Percentiles rank a stretch among this genome's conserved stretches.
These are phyloP conservation scores for Rhodosporidiobolus sp. DNA, from an alignment of 768 basidiomycete species.

Conservation along the genomic window DNA sequence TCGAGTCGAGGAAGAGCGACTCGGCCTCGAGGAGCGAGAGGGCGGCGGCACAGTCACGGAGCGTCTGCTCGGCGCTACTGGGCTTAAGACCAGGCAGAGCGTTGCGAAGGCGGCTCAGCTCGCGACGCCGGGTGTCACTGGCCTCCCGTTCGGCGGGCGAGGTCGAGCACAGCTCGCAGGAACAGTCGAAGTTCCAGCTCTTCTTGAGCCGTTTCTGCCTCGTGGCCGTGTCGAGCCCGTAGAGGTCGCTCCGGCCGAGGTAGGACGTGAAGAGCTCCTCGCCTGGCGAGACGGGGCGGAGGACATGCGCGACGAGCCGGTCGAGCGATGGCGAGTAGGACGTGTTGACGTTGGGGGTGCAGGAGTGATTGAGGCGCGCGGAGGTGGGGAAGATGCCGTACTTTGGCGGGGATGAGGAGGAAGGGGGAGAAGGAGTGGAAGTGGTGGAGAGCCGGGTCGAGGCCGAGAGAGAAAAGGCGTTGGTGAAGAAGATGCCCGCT, in stretches of 20 bases:
- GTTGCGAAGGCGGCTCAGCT: background rate
- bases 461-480: background rate
- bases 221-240: background rate
- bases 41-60: too few relatives aligned
- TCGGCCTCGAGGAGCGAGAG: background rate
- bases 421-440: background rate
- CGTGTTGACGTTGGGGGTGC: background rate
- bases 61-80: too few relatives aligned
- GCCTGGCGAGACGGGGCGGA: background rate
- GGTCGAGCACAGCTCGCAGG: background rate
- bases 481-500: constrained; percentile 2
- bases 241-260: background rate
- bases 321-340: background rate
- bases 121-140: background rate
- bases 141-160: background rate
- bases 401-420: too few relatives aligned
- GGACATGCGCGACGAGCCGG: background rate
- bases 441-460: background rate
- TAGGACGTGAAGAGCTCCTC: constrained; percentile 1
- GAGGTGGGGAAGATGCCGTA: background rate
- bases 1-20: background rate
- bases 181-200: background rate
- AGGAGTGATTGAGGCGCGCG: constrained; percentile 2
- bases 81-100: background rate
- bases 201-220: background rate